Evolutionary conservation across 257 asterid genomes (phyloP).

Genomic region (Jasminum sambac): DNA sequence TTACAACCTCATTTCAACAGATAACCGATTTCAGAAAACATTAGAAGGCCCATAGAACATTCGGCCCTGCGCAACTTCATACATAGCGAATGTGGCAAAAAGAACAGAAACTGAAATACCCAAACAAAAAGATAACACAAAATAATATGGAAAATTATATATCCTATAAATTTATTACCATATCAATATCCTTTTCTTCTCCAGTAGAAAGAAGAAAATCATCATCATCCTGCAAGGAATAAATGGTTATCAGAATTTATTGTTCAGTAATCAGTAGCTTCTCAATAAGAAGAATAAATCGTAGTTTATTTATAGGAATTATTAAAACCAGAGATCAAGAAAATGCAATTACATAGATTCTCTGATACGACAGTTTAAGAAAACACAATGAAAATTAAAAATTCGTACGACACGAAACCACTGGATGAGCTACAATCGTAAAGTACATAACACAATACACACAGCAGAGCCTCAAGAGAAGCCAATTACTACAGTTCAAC

Average conservation of each 20-base stretch:
- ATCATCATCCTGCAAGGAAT: slow-evolving; percentile 71
- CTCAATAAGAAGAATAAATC: slow-evolving; percentile 25
- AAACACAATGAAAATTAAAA: not conserved
- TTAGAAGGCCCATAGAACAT: not conserved
- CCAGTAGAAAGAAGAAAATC: slow-evolving; percentile 68
- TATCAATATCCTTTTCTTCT: slow-evolving; percentile 57
- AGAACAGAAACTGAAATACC: slow-evolving; percentile 10
- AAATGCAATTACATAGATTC: not conserved
- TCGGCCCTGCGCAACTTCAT: slow-evolving; percentile 2
- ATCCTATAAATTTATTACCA: slow-evolving; percentile 40
- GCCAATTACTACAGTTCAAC: not conserved
- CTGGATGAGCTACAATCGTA: not conserved
- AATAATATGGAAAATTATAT: not conserved
- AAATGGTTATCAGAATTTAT: slow-evolving; percentile 17
- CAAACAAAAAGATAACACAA: slow-evolving; percentile 8
- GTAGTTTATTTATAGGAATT: not conserved
- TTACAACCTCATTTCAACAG: too few species aligned
- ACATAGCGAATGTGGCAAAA: not conserved
- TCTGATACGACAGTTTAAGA: not conserved
- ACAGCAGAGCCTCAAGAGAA: not conserved
- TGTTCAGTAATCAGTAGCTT: slow-evolving; percentile 13
- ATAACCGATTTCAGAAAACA: not conserved
- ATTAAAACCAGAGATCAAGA: not conserved
- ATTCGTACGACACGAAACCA: not conserved
- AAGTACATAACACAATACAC: not conserved